Evolutionary conservation across 1,284 basidiomycete species (phyloP).

Genomic region (Crepidotus sp.): DNA sequence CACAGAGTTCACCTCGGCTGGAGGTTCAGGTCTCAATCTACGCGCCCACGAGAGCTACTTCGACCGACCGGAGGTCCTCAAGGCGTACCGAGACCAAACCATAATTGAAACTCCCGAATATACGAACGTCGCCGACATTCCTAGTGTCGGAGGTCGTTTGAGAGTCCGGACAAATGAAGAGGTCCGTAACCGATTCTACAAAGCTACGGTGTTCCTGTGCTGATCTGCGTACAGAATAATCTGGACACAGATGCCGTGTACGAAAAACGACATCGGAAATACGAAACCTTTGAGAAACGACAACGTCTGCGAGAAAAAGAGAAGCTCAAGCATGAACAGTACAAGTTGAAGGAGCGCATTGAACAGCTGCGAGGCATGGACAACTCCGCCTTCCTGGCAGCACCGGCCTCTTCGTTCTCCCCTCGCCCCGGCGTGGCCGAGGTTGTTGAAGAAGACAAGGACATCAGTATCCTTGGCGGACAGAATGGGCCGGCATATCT

Average conservation of each 20-base stretch:
- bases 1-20: conserved; percentile 25
- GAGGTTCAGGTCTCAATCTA: conserved; percentile 36
- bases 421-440: conserved; percentile 26
- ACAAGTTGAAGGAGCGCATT: conserved; percentile 83
- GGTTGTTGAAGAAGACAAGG: conserved; percentile 18
- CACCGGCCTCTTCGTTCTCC: conserved; percentile 51
- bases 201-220: not conserved
- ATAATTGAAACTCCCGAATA: conserved; percentile 70
- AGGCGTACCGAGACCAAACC: conserved; percentile 56
- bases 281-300: conserved; percentile 80
- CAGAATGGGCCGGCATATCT: conserved; percentile 33
- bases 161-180: conserved; percentile 59
- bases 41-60: conserved; percentile 65
- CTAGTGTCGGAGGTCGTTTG: conserved; percentile 54
- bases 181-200: conserved; percentile 35
- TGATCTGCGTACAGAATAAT: conserved; percentile 7
- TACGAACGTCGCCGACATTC: conserved; percentile 42
- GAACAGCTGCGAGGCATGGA: conserved; percentile 77
- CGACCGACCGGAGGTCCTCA: conserved; percentile 65
- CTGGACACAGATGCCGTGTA: conserved; percentile 75
- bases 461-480: conserved; percentile 24
- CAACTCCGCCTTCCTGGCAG: conserved; percentile 51
- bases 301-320: conserved; percentile 83
- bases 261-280: conserved; percentile 76
- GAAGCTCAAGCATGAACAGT: conserved; percentile 83